Evolutionary conservation across 345 rosid species (phyloP).

Genomic region (Eucalyptus cladocalyx): DNA sequence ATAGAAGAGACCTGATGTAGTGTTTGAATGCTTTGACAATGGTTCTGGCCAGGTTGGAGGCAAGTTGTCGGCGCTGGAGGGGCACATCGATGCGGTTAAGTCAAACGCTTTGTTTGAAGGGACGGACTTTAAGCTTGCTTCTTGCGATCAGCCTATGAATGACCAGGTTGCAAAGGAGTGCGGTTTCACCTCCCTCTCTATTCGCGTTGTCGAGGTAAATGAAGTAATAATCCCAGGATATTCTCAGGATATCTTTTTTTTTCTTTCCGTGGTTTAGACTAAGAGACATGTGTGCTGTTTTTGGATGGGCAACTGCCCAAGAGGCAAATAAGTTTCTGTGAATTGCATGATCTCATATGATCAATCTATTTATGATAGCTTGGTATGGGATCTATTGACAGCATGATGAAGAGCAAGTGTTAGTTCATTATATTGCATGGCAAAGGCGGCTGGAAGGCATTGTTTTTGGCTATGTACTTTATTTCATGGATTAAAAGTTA

Average conservation of each 20-base stretch:
- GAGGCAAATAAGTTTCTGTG: background rate
- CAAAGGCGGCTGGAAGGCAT: background rate
- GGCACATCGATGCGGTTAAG: constrained; percentile 49
- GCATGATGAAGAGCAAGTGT: background rate
- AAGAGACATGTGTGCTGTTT: background rate
- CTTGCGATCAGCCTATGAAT: constrained; percentile 49
- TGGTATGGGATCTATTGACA: background rate
- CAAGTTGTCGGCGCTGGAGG: constrained; percentile 37
- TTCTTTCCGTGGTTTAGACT: background rate
- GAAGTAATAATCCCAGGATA: background rate
- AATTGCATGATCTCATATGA: background rate
- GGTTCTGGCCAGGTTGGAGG: constrained; percentile 66
- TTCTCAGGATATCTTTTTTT: background rate
- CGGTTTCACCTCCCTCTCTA: constrained; percentile 82
- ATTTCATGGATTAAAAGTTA: background rate
- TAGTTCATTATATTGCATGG: background rate
- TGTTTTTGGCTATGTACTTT: background rate
- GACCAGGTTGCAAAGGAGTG: constrained; percentile 74
- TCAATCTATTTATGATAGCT: background rate
- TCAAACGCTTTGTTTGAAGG: constrained; percentile 48
- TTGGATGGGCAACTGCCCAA: background rate
- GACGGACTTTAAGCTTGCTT: constrained; percentile 90
- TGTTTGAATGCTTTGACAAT: background rate
- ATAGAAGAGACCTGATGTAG: background rate
- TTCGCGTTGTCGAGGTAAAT: constrained; percentile 49